A percentile compares a stretch with the other conserved stretches of the same genome.
These are phyloP conservation scores for Corynascus novoguineensis DNA, from an alignment of 495 filamentous ascomycete genomes.

Conservation along the genomic window DNA sequence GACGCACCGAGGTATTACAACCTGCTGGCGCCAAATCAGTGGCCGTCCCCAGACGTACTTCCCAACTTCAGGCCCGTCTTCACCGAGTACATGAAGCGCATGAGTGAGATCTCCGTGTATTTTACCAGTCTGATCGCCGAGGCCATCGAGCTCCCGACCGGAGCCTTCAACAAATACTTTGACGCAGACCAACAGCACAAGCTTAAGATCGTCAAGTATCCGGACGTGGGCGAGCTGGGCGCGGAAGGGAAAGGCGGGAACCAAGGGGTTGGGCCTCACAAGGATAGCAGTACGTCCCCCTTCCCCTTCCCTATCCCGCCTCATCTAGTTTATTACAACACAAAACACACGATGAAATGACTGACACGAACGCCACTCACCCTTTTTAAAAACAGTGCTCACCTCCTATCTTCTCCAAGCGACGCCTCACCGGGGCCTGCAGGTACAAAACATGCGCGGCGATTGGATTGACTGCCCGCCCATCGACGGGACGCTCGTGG, in stretches of 20 bases:
- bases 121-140: slow-evolving; percentile 88
- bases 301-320: not conserved
- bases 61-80: slow-evolving; percentile 67
- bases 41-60: slow-evolving; percentile 64
- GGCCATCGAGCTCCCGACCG: slow-evolving; percentile 65
- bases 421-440: slow-evolving; percentile 69
- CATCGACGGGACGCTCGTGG: slow-evolving; percentile 60
- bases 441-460: slow-evolving; percentile 78
- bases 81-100: slow-evolving; percentile 67
- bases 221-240: slow-evolving; percentile 50
- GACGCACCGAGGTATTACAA: slow-evolving; percentile 69
- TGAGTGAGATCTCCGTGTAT: slow-evolving; percentile 61
- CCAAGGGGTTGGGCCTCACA: slow-evolving; percentile 87
- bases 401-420: slow-evolving; percentile 84
- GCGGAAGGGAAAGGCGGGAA: slow-evolving; percentile 44
- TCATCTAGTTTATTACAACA: not conserved
- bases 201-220: slow-evolving; percentile 89
- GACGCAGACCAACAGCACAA: slow-evolving; percentile 80
- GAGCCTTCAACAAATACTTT: slow-evolving; percentile 78
- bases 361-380: not conserved
- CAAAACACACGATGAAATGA: not conserved
- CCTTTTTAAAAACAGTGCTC: slow-evolving; percentile 43
- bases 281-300: slow-evolving; percentile 59
- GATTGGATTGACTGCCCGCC: slow-evolving; percentile 76
- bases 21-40: slow-evolving; percentile 82